Conservation (phyloP, 2,329 filamentous ascomycete species). For the Phaeomoniella chlamydospora region DNA sequence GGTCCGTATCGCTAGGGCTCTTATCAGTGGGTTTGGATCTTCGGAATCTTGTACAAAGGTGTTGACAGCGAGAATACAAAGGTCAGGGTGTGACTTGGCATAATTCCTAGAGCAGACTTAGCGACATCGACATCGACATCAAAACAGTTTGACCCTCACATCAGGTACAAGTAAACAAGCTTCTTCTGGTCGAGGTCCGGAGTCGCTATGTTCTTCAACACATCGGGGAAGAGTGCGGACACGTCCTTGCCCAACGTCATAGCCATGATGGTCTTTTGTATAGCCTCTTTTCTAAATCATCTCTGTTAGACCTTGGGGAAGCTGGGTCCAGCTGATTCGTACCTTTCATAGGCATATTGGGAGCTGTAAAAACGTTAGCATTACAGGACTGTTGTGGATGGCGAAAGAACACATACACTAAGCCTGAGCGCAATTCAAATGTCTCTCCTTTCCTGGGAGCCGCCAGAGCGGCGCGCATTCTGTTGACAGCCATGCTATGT, state of each 20-base stretch:
- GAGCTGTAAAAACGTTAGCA: conserved; percentile 42
- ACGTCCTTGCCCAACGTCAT: conserved; percentile 99
- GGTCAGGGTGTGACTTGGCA: conserved; percentile 94
- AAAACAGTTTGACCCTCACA: conserved; percentile 41
- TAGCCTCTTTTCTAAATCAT: conserved; percentile 91
- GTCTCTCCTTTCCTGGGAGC: conserved; percentile 94
- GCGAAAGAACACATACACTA: conserved; percentile 42
- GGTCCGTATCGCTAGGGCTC: conserved; percentile 87
- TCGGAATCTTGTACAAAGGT: conserved; percentile 98
- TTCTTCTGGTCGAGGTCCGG: conserved; percentile 96
- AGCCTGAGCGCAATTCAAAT: conserved; percentile 85
- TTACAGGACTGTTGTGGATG: conserved; percentile 12
- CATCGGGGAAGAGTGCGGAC: conserved; percentile 89
- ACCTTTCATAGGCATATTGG: conserved; percentile 95
- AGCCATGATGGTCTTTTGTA: conserved; percentile 99
- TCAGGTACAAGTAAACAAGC: conserved; percentile 94
- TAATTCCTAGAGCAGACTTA: conserved; percentile 59
- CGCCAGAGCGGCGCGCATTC: conserved; percentile 86
- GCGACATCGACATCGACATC: neutral
- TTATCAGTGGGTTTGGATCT: conserved; percentile 90
- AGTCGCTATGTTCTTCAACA: conserved; percentile 97
- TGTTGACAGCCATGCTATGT: conserved; percentile 73
- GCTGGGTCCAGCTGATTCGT: too few relatives aligned
- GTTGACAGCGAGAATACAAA: conserved; percentile 97
- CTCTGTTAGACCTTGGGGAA: too few relatives aligned